Percentiles rank a stretch among this genome's conserved stretches.
Evolutionary conservation across 257 asterid species (phyloP).

Genomic region (Solanum rostratum): DNA sequence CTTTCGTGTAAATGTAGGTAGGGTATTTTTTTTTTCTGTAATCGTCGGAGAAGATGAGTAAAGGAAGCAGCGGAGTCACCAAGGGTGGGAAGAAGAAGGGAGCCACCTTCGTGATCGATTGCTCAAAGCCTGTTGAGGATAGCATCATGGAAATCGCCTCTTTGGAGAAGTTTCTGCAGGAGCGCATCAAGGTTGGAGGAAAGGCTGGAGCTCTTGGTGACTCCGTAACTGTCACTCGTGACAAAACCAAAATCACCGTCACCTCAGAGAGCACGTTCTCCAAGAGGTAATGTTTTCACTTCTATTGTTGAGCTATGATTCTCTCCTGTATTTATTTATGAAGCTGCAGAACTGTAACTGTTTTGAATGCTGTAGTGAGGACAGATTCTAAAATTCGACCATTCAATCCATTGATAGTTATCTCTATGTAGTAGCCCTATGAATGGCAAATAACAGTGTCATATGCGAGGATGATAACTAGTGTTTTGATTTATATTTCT

Average conservation of each 20-base stretch:
- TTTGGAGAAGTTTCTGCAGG: conserved; percentile 39
- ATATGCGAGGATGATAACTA: neutral
- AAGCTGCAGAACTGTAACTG: neutral
- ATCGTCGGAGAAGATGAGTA: conserved; percentile 18
- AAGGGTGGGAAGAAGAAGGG: conserved; percentile 44
- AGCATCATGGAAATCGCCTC: conserved; percentile 42
- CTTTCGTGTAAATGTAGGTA: neutral
- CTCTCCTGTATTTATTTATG: neutral
- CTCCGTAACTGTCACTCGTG: conserved; percentile 29
- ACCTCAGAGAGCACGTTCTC: conserved; percentile 32
- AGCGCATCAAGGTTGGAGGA: conserved; percentile 44
- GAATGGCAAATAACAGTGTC: neutral
- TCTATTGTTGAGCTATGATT: neutral
- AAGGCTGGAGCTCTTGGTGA: conserved; percentile 42
- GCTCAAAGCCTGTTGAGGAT: conserved; percentile 40
- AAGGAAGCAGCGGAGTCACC: conserved; percentile 15
- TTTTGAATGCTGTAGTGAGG: neutral
- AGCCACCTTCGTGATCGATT: conserved; percentile 32
- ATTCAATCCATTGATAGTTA: neutral
- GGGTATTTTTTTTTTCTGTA: neutral
- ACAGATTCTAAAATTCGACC: neutral
- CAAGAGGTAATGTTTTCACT: conserved; percentile 13
- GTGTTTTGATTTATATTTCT: neutral
- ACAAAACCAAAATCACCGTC: conserved; percentile 33
- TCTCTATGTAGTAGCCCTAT: neutral